Evolutionary conservation across 1,139 yeast genomes (phyloP), one percentile per base, ranked within the genome.

Genomic region (Wickerhamomyces sp.): DNA sequence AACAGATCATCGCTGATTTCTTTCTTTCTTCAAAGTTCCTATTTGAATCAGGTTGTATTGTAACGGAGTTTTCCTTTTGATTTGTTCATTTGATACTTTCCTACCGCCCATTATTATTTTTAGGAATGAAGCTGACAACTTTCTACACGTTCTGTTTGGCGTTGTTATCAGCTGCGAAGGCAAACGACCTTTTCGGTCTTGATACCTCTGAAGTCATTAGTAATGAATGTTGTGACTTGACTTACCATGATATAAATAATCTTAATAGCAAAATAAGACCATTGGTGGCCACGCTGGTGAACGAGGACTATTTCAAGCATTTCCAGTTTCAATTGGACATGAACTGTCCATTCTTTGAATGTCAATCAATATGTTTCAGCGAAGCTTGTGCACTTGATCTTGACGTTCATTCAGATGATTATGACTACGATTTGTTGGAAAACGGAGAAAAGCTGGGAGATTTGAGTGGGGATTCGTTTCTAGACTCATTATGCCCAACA

Each of bases 341-440:
- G 55, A 81, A 81, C 62, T 94, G 99, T 64, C 91, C 95, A 36
- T 89, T 90, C 63, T 86, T 94, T 83, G 55, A 87, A 80, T 56
- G 84, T 77, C 57, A 86, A 83, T 75, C 73, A 2, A 81, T 90
- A 63, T 94, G 99, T 64, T 91, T 95, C 55, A 90, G 94, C 60
- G 78, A 90, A 54, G 88, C 91, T 44, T 94, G 99, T 68, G 96
- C 97, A 3, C 95, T 94, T 32, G 97, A 93, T 64, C 77, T 86
- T 27, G 64, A 75, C 39, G 76, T 58, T 23, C 62, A 57, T 40
- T 48, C 77, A 49, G 78, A 78, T 58, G 76, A 74, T 23, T 84
- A 89, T 85, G 73, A 76, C 43, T 79, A 78, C 34, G 73, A 88
- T 42, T 89, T 32, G 87, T 85, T 49, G 73, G 76, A 45, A 76